Base-by-base conservation (phyloP, 2,329 filamentous ascomycete species). In the Trematosphaeria pertusa region DNA sequence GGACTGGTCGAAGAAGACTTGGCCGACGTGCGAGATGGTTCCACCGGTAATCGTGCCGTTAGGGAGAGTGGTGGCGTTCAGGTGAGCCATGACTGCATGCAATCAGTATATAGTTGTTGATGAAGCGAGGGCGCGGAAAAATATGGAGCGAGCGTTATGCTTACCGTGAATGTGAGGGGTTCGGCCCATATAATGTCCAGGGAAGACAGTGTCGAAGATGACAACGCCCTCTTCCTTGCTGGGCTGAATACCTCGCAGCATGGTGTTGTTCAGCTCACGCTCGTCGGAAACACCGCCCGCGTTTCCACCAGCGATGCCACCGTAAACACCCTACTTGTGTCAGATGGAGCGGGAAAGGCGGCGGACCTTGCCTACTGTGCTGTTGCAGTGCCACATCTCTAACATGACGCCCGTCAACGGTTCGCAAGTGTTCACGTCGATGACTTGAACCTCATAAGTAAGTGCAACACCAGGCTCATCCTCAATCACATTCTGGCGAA, bases 1-100 rank as follows among this genome's bases (percentile, higher is more conserved):
- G 49, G 75, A 73, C 65, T 86, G 80, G 65, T 87, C 83, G 50
- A 83, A 87, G 77, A 84, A 87, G 35, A 84, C 58, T 65, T 88
- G 85, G n/a, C 84, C 84, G 35, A 87, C 76, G 70, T 87, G 83
- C 18, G 79, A 77, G 43, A 81, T 74, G 31, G 69, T 71, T 5
- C 74, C 72, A 50, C 75, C 78, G 18, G 70, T 66, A 49, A 81
- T 73, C 37, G 81, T 80, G 41, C 77, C 79, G 60, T 79, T 83
- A 36, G 70, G 50, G 33, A 74, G 69, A 5, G 75, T 47, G 43
- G 66, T 71, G 21, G 55, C 59, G 48, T 70, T 64, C 43, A 65
- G 56, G 39, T 72, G 69, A 5, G 72, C 56, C 52, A 68, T 56
- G 40, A 67, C 57, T 78, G 75, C 46, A 74, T 71, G 52, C 78